These are phyloP conservation scores for Colletotrichum brevisporum DNA, from an alignment of 2,329 filamentous ascomycete species.

Conservation along the genomic window DNA sequence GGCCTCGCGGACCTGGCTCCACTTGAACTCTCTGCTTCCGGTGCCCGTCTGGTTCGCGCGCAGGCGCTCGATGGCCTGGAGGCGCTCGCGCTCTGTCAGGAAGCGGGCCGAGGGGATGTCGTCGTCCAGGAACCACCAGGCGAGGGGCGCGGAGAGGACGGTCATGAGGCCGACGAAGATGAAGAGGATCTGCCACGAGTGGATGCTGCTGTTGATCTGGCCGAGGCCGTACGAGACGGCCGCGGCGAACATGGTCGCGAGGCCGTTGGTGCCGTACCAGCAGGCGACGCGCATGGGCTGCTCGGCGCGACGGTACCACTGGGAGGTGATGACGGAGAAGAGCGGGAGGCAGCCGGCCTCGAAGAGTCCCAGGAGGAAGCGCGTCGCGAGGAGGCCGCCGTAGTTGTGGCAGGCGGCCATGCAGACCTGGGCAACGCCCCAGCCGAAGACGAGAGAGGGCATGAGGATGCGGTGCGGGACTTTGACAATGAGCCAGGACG, in stretches of 20 bases:
- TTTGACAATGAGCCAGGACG: slow-evolving; percentile 71
- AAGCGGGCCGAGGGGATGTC: slow-evolving; percentile 69
- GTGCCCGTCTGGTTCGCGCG: slow-evolving; percentile 83
- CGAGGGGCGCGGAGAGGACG: slow-evolving; percentile 67
- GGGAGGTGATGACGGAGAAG: slow-evolving; percentile 61
- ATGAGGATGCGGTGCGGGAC: slow-evolving; percentile 72
- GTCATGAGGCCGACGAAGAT: slow-evolving; percentile 74
- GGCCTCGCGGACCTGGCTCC: slow-evolving; percentile 72
- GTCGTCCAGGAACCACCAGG: slow-evolving; percentile 73
- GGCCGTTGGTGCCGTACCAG: slow-evolving; percentile 77
- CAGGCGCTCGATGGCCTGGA: slow-evolving; percentile 79
- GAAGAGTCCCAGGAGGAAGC: slow-evolving; percentile 44
- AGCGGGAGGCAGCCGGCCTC: slow-evolving; percentile 56
- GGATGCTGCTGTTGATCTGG: slow-evolving; percentile 58
- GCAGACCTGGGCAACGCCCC: slow-evolving; percentile 58
- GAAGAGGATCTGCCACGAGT: slow-evolving; percentile 67
- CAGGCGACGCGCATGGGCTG: slow-evolving; percentile 74
- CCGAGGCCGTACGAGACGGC: slow-evolving; percentile 70
- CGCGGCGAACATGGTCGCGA: slow-evolving; percentile 70
- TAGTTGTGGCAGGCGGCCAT: slow-evolving; percentile 44
- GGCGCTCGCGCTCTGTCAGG: slow-evolving; percentile 75
- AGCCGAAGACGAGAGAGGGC: slow-evolving; percentile 62
- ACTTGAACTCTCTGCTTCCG: slow-evolving; percentile 78
- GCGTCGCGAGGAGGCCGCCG: slow-evolving; percentile 41
- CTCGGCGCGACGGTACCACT: slow-evolving; percentile 66